These are phyloP conservation scores for Haemoproteus tartakovskyi DNA, from an alignment of 169 alveolate genomes.

Conservation along the genomic window DNA sequence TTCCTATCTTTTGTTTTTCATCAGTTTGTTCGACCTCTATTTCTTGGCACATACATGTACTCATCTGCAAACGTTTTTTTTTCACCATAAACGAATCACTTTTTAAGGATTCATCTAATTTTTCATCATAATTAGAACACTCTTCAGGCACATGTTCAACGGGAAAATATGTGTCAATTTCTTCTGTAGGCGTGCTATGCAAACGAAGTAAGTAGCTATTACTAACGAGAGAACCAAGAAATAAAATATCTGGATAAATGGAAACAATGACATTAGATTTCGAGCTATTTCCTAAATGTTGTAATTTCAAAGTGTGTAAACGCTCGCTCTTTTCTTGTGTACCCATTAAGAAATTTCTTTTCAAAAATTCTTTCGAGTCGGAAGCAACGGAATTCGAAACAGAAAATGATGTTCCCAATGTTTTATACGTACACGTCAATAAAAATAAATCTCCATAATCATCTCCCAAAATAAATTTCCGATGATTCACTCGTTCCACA, in stretches of 20 bases:
- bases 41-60: too few relatives aligned
- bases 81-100: too few relatives aligned
- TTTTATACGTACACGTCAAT: constrained; percentile 3
- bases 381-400: not conserved
- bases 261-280: constrained; percentile 38
- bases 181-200: constrained; percentile 40
- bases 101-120: too few relatives aligned
- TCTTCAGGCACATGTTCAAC: constrained; percentile 27
- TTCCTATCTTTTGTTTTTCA: too few relatives aligned
- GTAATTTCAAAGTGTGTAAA: constrained; percentile 13
- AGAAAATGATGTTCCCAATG: too few relatives aligned
- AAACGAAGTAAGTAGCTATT: constrained; percentile 36
- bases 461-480: constrained; percentile 37
- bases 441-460: constrained; percentile 61
- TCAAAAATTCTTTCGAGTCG: not conserved
- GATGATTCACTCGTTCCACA: constrained; percentile 4
- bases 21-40: too few relatives aligned
- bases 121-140: too few relatives aligned
- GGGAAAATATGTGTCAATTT: constrained; percentile 1
- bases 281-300: constrained; percentile 51
- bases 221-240: constrained; percentile 58
- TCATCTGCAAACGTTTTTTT: too few relatives aligned
- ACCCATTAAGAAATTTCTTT: not conserved
- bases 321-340: not conserved
- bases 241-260: constrained; percentile 29